Base-by-base conservation (phyloP, 2,329 filamentous ascomycete species). In the Pseudogymnoascus sp. region DNA sequence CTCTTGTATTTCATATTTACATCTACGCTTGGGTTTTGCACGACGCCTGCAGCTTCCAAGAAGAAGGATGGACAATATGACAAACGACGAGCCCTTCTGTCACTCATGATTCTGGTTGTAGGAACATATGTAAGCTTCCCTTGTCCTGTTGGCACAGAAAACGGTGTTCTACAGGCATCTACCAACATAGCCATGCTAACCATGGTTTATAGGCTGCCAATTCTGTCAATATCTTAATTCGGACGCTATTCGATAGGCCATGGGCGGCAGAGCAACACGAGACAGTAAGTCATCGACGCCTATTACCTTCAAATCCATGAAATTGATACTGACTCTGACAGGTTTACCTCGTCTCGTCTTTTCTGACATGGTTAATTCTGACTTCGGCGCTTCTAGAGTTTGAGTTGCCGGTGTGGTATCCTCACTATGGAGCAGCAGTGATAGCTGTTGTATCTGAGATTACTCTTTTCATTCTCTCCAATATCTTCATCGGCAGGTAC, bases 361-460 rank as follows among this genome's bases (percentile, higher is more conserved):
- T 85, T 52, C 73, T 90, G 28, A 77, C 84, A n/a, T 90, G 87
- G 72, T 81, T 83, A 3, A 79, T 86, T 12, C 78, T 88, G 67
- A 75, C 85, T 63, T 77, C 82, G 41, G 79, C 78, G 19, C 76
- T 89, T 12, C 74, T 78, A 2, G 81, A 84, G 60, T 75, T 77
- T 16, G 70, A 76, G 30, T 76, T 78, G 60, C 77, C 80, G 2
- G 78, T 84, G 8, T 87, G 84, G 79, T 84, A 86, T 67, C 84
- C 86, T 0, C 85, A 84, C 65, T 82, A 82, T 65, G 86, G 84
- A 16, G 82, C 83, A 11, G 88, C 86, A 79, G 66, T 82, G 30
- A 72, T 89, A 14, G 82, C 82, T 12, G 73, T 87, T 6, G 67
- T 78, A 12, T 81, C 83, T 36, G 88, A 91, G 68, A 70, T 80